These are phyloP conservation scores for Claviceps fusiformis DNA, from an alignment of 2,329 filamentous ascomycete species.

Conservation along the genomic window DNA sequence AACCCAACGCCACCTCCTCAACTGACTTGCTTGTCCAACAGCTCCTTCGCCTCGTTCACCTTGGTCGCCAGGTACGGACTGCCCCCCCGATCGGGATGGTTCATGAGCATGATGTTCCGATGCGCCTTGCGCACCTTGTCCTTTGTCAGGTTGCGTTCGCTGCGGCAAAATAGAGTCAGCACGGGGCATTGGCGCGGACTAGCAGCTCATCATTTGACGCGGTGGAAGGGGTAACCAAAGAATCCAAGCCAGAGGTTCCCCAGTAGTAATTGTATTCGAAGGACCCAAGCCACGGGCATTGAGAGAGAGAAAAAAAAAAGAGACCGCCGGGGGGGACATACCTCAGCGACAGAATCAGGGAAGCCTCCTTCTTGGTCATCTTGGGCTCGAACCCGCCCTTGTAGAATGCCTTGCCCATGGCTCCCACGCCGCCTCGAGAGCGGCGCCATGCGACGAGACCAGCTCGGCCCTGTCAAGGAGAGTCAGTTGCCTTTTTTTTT, in stretches of 20 bases:
- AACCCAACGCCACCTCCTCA: conserved; percentile 7
- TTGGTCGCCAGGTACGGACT: conserved; percentile 95
- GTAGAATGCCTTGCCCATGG: conserved; percentile 84
- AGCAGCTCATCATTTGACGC: neutral
- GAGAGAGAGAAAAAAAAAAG: no score
- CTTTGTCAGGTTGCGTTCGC: conserved; percentile 76
- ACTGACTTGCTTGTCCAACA: conserved; percentile 57
- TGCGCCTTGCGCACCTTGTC: conserved; percentile 94
- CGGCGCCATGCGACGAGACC: conserved; percentile 79
- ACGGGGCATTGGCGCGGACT: no score
- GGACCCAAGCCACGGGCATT: no score
- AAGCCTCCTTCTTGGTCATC: conserved; percentile 87
- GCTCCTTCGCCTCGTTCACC: conserved; percentile 96
- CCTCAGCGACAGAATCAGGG: conserved; percentile 82
- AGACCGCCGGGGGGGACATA: conserved; percentile 26
- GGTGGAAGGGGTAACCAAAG: no score
- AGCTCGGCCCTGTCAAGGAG: conserved; percentile 61
- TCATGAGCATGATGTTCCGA: conserved; percentile 87
- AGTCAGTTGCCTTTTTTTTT: neutral
- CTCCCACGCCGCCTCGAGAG: conserved; percentile 63
- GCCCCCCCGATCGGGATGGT: conserved; percentile 93
- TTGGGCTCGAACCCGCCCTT: conserved; percentile 95
- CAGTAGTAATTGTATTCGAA: no score
- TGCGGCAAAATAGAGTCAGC: conserved; percentile 22
- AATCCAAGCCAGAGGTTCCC: no score